These are phyloP conservation scores for Nemania serpens DNA, from an alignment of 2,329 filamentous ascomycete species.

Conservation along the genomic window DNA sequence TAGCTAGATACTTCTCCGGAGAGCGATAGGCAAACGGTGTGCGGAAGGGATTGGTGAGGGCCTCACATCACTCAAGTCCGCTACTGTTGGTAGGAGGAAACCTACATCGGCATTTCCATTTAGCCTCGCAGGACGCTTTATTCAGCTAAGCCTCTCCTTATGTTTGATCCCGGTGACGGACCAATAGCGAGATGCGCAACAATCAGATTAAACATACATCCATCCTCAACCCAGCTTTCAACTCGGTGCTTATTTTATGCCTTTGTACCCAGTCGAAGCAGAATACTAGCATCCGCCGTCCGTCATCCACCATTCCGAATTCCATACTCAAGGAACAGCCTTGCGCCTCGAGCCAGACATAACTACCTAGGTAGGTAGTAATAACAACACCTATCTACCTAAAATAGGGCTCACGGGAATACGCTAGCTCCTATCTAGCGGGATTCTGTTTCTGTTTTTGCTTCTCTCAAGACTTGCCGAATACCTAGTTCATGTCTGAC, in stretches of 20 bases:
- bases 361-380: background rate
- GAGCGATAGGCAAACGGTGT: no score
- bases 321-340: background rate
- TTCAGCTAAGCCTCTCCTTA: slow-evolving; percentile 6
- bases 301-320: background rate
- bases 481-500: background rate
- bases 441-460: slow-evolving; percentile 11
- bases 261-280: background rate
- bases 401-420: background rate
- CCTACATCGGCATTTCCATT: slow-evolving; percentile 5
- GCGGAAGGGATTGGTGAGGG: no score
- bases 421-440: slow-evolving; percentile 12
- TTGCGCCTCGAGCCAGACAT: background rate
- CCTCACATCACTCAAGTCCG: no score
- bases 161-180: background rate
- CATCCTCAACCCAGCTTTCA: background rate
- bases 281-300: background rate
- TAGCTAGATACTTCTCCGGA: slow-evolving; percentile 3
- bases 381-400: no score
- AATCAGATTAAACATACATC: background rate
- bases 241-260: background rate
- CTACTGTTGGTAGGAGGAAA: background rate
- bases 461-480: slow-evolving; percentile 11
- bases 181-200: background rate
- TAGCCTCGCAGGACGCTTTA: slow-evolving; percentile 20